Percentiles rank a stretch among this genome's conserved stretches.
These are phyloP conservation scores for Exophiala sp. DNA, from an alignment of 2,329 filamentous ascomycete genomes.

Conservation along the genomic window DNA sequence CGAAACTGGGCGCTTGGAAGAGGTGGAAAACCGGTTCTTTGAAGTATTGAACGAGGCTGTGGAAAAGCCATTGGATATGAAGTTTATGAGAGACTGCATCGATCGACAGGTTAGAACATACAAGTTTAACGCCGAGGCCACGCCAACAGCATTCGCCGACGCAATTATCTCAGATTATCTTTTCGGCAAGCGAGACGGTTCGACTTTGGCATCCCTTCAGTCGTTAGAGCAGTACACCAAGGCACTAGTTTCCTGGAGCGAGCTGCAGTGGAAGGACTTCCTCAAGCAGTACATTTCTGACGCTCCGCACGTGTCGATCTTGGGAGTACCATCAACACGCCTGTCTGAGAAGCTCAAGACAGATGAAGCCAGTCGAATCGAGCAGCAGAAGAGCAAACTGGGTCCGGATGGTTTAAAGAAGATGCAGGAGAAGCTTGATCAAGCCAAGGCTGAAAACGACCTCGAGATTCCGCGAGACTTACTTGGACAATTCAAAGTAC, in stretches of 20 bases:
- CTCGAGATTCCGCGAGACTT: slow-evolving; percentile 76
- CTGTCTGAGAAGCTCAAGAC: slow-evolving; percentile 77
- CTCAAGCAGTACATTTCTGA: slow-evolving; percentile 80
- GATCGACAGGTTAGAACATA: slow-evolving; percentile 74
- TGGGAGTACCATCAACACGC: slow-evolving; percentile 79
- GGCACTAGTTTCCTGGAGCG: slow-evolving; percentile 69
- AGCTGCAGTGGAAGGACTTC: slow-evolving; percentile 78
- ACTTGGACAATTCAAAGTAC: slow-evolving; percentile 78
- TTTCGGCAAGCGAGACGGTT: slow-evolving; percentile 81
- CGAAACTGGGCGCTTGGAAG: slow-evolving; percentile 75
- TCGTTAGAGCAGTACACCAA: slow-evolving; percentile 57
- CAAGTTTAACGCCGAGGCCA: slow-evolving; percentile 78
- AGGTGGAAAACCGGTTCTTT: slow-evolving; percentile 82
- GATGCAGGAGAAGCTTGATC: slow-evolving; percentile 70
- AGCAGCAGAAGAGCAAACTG: slow-evolving; percentile 72
- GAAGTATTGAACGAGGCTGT: slow-evolving; percentile 78
- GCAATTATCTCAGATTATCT: slow-evolving; percentile 90
- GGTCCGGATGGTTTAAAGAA: slow-evolving; percentile 77
- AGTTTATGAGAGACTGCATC: slow-evolving; percentile 84
- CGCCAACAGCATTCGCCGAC: slow-evolving; percentile 74
- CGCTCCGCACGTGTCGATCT: slow-evolving; percentile 79
- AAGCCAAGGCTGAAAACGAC: slow-evolving; percentile 85
- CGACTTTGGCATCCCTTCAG: slow-evolving; percentile 61
- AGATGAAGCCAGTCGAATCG: slow-evolving; percentile 74
- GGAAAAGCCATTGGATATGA: slow-evolving; percentile 78